Base-by-base conservation (phyloP, 1,284 basidiomycete genomes). In the Agaricales sp. region DNA sequence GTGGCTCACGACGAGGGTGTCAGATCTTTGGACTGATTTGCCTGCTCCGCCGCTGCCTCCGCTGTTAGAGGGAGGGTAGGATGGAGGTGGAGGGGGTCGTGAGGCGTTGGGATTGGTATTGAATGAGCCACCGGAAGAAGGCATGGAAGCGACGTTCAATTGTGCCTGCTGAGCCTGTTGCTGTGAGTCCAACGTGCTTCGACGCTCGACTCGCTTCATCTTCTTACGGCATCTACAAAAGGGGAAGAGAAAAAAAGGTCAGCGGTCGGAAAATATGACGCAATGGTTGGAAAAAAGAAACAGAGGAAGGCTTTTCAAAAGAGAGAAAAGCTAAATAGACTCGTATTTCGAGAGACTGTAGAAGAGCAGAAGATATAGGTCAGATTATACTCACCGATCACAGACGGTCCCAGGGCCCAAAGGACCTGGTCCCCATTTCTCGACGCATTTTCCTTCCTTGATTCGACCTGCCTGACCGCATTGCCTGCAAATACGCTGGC, bases 361-460 rank as follows among this genome's bases (percentile, higher is more conserved):
- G 46, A 20, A 23, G n/a, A 44, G 37, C 26, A 18, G 18, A 35
- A 13, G 21, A 37, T 24, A 18, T 8, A 39, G 47, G 47, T 41
- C 43, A 13, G 45, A 50, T n/a, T n/a, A 45, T 13, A 65, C 74
- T 53, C 58, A 80, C 73, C 84, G 67, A 69, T 89, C 87, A 59
- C 87, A 89, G 0, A 89, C 87, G 0, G 86, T 89, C 19, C 87
- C 87, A 41, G 85, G 85, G 0, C 87, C 86, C 64, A 82, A 76
- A 46, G 86, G 86, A 1, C 87, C 87, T 13, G 87, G 87, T 2
- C 86, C 87, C 87, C 87, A 89, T 62, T 89, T 89, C 60, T 89
- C 87, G 43, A 89, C 83, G 58, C 87, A 89, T 59, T 87, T 88
- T 14, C 81, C 82, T 12, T 89, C 87, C 67, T 88, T 89, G 67